Base-by-base conservation (phyloP, 2,329 filamentous ascomycete genomes). In the Talaromyces marneffei region DNA sequence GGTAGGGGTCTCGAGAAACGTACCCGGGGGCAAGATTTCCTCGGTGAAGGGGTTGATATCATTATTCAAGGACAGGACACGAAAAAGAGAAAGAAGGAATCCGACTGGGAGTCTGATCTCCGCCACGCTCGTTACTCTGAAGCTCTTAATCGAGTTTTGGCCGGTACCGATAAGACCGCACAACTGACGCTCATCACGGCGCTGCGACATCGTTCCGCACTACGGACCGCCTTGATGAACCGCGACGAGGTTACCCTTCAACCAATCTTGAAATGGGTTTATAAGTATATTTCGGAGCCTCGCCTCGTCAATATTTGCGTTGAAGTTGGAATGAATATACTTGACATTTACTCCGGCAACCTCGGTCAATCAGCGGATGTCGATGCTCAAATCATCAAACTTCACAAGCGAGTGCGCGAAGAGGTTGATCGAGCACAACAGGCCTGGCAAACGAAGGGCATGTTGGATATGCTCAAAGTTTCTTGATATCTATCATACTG, bases 291-390 rank as follows among this genome's bases (percentile, higher is more conserved):
- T 67, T 83, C 87, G 40, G 89, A 97, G 72, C 91, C 93, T 35
- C 86, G 90, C 60, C 89, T 94, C 72, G 86, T 94, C 53, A 83
- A 83, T 63, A 79, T 96, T 35, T 92, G 90, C 70, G 89, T 92
- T 25, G 93, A 97, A 74, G 85, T 94, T 23, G 87, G 88, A 16
- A 83, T 95, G 69, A 82, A 92, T 62, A 80, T 97, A 37, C 79
- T 97, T 20, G 93, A 99, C 70, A 79, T 97, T 39, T 99, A 97
- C 74, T 87, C 89, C 31, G 87, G 90, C 71, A 89, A 91, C 67
- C 82, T 92, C 25, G 89, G 85, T 2, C 86, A 87, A 55, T 92
- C 88, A 37, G 81, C 84, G 6, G 86, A 90, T 72, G 83, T 97
- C 60, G 87, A 90, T 64, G 81, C 81, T 55, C 82, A 87, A 54